A percentile compares a stretch with the other conserved stretches of the same genome.
Evolutionary conservation across 1,139 yeast genomes (phyloP).

Genomic region (Saccharomyces hybrid): DNA sequence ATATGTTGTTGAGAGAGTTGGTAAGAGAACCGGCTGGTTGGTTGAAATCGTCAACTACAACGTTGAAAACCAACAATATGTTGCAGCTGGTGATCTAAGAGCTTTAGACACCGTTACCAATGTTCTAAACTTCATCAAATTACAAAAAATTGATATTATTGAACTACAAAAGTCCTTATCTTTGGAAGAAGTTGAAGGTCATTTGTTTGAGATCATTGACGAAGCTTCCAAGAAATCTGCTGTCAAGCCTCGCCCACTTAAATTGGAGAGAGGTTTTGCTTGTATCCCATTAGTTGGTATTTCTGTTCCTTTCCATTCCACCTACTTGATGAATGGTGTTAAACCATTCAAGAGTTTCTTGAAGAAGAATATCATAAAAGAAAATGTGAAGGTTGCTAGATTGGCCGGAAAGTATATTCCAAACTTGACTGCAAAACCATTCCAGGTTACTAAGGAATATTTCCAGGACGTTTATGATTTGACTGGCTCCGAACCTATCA

Average conservation of each 20-base stretch:
- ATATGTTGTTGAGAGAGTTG: conserved; percentile 87
- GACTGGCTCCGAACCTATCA: conserved; percentile 87
- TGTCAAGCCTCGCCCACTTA: conserved; percentile 94
- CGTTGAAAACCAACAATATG: conserved; percentile 97
- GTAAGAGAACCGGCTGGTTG: conserved; percentile 81
- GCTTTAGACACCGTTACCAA: conserved; percentile 89
- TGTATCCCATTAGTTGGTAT: conserved; percentile 97
- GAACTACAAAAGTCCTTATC: conserved; percentile 77
- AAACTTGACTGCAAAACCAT: conserved; percentile 96
- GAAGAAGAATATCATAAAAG: conserved; percentile 90
- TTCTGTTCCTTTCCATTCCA: conserved; percentile 98
- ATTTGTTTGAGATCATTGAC: conserved; percentile 75
- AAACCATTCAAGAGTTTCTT: conserved; percentile 98
- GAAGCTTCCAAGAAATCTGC: conserved; percentile 75
- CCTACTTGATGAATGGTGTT: conserved; percentile 95
- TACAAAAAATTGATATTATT: conserved; percentile 89
- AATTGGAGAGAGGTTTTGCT: conserved; percentile 95
- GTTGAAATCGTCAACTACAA: conserved; percentile 96
- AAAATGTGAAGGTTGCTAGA: conserved; percentile 90
- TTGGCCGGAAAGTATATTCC: conserved; percentile 95
- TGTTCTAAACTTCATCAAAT: conserved; percentile 83
- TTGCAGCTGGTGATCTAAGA: conserved; percentile 96
- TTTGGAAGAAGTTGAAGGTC: conserved; percentile 80
- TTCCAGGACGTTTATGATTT: conserved; percentile 90
- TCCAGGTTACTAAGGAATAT: conserved; percentile 90